Conservation (phyloP, 768 basidiomycete species). For the Russula ochroleuca region DNA sequence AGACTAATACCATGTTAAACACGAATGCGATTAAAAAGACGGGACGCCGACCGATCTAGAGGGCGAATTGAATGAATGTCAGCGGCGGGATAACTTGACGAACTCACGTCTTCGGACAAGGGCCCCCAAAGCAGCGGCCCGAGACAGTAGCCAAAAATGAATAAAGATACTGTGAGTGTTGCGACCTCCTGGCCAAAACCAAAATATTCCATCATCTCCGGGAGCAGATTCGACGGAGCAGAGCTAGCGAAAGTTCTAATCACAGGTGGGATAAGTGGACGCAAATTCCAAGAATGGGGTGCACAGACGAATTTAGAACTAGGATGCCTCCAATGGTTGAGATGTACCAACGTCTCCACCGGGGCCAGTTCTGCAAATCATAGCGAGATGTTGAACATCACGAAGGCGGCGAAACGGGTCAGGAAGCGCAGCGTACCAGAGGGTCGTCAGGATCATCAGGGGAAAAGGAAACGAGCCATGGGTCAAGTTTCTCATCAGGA, state of each 20-base stretch:
- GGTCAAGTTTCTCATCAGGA: conserved; percentile 17
- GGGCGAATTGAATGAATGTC: background rate
- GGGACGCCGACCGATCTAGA: conserved; percentile 47
- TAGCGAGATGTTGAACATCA: background rate
- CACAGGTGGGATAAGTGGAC: conserved; percentile 7
- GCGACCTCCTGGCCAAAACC: conserved; percentile 48
- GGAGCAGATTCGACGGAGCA: conserved; percentile 49
- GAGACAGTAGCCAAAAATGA: conserved; percentile 64
- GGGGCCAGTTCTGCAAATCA: conserved; percentile 48
- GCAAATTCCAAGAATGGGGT: background rate
- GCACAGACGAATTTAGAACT: conserved; percentile 51
- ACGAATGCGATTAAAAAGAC: conserved; percentile 55
- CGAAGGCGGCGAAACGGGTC: conserved; percentile 5
- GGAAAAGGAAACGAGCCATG: conserved; percentile 24
- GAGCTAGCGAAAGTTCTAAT: conserved; percentile 60
- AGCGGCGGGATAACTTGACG: conserved; percentile 14
- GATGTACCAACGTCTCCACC: conserved; percentile 45
- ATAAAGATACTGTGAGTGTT: conserved; percentile 55
- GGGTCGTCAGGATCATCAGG: conserved; percentile 18
- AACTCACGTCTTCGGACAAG: conserved; percentile 35
- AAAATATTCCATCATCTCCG: conserved; percentile 45
- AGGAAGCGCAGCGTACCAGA: conserved; percentile 15
- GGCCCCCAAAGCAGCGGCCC: conserved; percentile 28
- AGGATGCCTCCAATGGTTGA: conserved; percentile 47
- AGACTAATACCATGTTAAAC: conserved; percentile 44